Base-by-base conservation (phyloP, 2,329 filamentous ascomycete genomes). In the Orbilia ellipsospora region DNA sequence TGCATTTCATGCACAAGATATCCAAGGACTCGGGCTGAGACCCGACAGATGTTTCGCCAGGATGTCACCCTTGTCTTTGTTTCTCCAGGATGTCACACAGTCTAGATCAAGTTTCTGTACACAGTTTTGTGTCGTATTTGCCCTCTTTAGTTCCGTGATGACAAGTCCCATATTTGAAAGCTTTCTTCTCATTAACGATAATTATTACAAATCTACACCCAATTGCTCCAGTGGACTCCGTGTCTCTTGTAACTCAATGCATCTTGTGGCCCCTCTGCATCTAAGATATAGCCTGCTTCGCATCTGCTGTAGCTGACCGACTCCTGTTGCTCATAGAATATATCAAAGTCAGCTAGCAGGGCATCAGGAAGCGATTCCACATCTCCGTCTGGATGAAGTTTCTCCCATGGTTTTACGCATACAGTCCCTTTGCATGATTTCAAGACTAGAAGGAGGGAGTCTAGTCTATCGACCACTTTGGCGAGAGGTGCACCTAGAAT, bases 371-470 rank as follows among this genome's bases (percentile, higher is more conserved):
- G 81, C 23, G 80, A 87, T 28, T 80, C 80, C 0, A 90, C 88
- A 28, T 84, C 79, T 0, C 86, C 86, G 0, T 81, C 81, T 0
- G 88, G 87, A 77, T 89, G 87, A 1, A 90, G 81, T 1, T 84
- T 83, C 13, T 82, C 81, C 88, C 88, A 90, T 0, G 88, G 88
- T 23, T 85, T 81, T 2, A 84, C 81, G 78, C 88, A 90, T 0
- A 83, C 83, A 8, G 82, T 78, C 7, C 84, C 86, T 78, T 86
- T 86, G 81, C 88, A 90, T 2, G 86, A 86, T 81, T 90, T 90
- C 23, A 88, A 82, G 0, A 89, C 86, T 73, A 90, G 82, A 55
- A 89, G 83, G 0, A 90, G 82, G 1, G 87, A 82, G 75, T 90
- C 88, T 0, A 90, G 83, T 1, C 87, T 85, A 20, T 83, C 81